Evolutionary conservation across 2,329 filamentous ascomycete genomes (phyloP).

Genomic region (Fusarium subglutinans): DNA sequence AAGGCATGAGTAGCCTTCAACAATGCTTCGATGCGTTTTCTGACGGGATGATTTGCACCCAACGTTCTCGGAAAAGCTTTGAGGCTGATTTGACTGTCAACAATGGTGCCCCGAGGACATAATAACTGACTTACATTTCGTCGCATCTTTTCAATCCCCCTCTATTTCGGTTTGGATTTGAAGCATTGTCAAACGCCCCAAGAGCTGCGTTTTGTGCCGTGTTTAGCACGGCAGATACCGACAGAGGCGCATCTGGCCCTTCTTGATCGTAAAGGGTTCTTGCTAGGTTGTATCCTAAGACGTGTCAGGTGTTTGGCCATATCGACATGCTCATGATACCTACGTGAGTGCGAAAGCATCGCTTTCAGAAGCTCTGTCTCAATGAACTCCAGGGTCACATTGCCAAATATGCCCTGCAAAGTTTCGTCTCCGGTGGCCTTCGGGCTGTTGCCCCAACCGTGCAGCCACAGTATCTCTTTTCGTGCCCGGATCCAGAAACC

Average conservation of each 20-base stretch:
- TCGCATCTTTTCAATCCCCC: conserved; percentile 81
- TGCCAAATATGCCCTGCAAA: conserved; percentile 70
- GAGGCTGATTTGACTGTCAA: conserved; percentile 58
- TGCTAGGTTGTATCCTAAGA: conserved; percentile 68
- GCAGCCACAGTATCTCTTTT: conserved; percentile 76
- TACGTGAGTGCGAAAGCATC: conserved; percentile 69
- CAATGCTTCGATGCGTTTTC: conserved; percentile 68
- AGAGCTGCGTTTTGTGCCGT: conserved; percentile 72
- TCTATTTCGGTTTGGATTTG: conserved; percentile 79
- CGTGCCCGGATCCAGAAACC: conserved; percentile 70
- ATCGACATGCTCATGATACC: conserved; percentile 36
- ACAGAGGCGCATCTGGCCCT: conserved; percentile 58
- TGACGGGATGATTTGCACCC: conserved; percentile 58
- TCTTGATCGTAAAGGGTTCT: conserved; percentile 68
- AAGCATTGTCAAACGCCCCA: conserved; percentile 81
- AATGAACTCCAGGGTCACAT: conserved; percentile 67
- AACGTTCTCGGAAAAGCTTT: conserved; percentile 70
- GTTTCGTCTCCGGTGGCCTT: conserved; percentile 44
- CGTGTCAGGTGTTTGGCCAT: conserved; percentile 6
- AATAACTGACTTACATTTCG: conserved; percentile 67
- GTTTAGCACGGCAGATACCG: conserved; percentile 62
- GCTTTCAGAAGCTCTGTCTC: conserved; percentile 77
- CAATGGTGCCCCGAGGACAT: neutral
- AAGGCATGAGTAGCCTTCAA: conserved; percentile 78
- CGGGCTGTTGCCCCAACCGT: conserved; percentile 70